phyloP scores from a whole-genome alignment of 2,329 filamentous ascomycete genomes.

The Daldinia eschscholtzii region DNA sequence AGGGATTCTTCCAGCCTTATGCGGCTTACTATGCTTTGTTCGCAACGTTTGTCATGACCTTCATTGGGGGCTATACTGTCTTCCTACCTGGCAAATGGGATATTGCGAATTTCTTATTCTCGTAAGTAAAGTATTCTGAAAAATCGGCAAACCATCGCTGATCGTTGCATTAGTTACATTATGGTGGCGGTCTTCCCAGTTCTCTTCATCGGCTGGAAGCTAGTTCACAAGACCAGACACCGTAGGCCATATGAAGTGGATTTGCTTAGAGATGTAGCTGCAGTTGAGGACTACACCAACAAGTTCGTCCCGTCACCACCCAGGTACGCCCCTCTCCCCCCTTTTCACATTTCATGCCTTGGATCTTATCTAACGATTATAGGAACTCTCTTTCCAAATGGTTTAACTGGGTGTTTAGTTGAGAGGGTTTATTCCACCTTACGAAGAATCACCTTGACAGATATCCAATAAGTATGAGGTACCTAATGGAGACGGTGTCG shows the following conservation, averaged over 20 bases:
- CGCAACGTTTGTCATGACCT: slow-evolving; percentile 76
- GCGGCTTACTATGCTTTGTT: slow-evolving; percentile 74
- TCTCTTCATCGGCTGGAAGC: slow-evolving; percentile 78
- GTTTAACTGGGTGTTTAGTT: slow-evolving; percentile 48
- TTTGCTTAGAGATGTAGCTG: slow-evolving; percentile 70
- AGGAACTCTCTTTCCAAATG: slow-evolving; percentile 46
- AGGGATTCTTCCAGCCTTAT: slow-evolving; percentile 76
- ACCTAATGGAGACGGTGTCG: not conserved
- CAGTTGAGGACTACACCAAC: slow-evolving; percentile 76
- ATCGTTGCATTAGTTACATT: slow-evolving; percentile 65
- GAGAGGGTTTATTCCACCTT: not conserved
- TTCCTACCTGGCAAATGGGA: slow-evolving; percentile 79
- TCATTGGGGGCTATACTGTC: slow-evolving; percentile 81
- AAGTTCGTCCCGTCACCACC: slow-evolving; percentile 68
- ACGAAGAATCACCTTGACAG: not conserved
- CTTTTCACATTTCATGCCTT: slow-evolving; percentile 6
- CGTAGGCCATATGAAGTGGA: slow-evolving; percentile 71
- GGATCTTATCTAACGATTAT: slow-evolving; percentile 13
- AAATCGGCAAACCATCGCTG: not conserved
- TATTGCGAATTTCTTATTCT: slow-evolving; percentile 78
- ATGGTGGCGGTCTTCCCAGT: slow-evolving; percentile 79
- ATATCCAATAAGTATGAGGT: not conserved
- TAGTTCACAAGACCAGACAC: slow-evolving; percentile 72
- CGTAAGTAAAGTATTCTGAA: slow-evolving; percentile 57
- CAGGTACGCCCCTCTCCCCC: slow-evolving; percentile 58